phyloP scores from a whole-genome alignment of 345 rosid species.

The Cardiospermum halicacabum region DNA sequence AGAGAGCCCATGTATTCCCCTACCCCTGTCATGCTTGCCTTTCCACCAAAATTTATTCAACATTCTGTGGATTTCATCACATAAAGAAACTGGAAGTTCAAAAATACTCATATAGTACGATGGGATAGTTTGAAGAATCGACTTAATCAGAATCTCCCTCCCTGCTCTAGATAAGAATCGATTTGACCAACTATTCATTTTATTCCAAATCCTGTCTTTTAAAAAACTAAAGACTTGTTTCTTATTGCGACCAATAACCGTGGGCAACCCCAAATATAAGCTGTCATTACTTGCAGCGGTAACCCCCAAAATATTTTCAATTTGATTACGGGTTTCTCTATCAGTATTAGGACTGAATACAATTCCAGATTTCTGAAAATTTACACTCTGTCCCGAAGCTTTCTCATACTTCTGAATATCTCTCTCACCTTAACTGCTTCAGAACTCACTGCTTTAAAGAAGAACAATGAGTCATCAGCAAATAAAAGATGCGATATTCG shows the following conservation, averaged over 20 bases:
- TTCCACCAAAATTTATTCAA: no score
- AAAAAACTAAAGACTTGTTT: neutral
- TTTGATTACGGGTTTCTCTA: accelerated
- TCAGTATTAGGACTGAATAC: neutral
- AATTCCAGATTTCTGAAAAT: neutral
- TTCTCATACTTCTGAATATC: no score
- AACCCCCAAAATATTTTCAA: accelerated
- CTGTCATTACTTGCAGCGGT: neutral
- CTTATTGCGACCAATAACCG: neutral
- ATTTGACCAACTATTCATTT: neutral
- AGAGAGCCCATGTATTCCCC: no score
- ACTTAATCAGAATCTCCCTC: neutral
- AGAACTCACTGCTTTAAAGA: no score
- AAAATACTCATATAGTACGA: neutral
- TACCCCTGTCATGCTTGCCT: no score
- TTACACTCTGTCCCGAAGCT: neutral
- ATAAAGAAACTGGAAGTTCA: no score
- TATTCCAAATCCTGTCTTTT: neutral
- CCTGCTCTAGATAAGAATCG: neutral
- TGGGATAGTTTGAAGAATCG: neutral
- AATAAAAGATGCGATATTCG: no score
- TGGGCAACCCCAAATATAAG: neutral
- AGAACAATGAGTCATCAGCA: no score
- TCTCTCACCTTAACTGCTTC: no score
- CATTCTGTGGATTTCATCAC: no score